Evolutionary conservation across 2,329 filamentous ascomycete species (phyloP).

Genomic region (Pseudogymnoascus pannorum): DNA sequence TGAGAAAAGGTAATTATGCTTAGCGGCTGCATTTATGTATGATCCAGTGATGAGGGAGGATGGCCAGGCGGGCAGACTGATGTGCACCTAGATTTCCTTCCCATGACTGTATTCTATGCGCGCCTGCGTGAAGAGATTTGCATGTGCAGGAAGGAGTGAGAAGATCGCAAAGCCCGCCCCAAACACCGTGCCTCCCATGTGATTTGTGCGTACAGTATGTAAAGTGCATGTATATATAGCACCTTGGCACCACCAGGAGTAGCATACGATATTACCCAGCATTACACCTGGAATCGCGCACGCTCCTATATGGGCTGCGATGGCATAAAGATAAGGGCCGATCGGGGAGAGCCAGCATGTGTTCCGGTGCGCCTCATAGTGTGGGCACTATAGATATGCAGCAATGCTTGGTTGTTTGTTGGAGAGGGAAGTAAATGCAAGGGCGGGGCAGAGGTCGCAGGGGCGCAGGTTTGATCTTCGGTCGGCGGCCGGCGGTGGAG

Average conservation of each 20-base stretch:
- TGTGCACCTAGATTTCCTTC: neutral
- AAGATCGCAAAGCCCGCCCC: neutral
- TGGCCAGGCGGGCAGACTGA: neutral
- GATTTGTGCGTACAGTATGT: neutral
- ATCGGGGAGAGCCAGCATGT: neutral
- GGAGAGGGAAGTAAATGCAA: neutral
- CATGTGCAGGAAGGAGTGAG: neutral
- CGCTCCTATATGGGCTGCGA: neutral
- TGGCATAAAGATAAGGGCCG: neutral
- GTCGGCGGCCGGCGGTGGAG: neutral
- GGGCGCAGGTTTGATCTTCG: neutral
- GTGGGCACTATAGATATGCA: conserved; percentile 2
- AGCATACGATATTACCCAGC: neutral
- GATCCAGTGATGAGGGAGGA: neutral
- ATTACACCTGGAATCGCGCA: neutral
- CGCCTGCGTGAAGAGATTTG: neutral
- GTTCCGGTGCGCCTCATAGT: neutral
- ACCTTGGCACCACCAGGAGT: neutral
- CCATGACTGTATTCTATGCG: neutral
- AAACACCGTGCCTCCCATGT: neutral
- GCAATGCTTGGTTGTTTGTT: neutral
- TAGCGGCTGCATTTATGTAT: neutral
- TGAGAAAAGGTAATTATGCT: neutral
- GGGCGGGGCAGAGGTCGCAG: neutral
- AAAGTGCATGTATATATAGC: neutral